Evolutionary conservation across 768 basidiomycete genomes (phyloP).

Genomic region (Grammothele lineata): DNA sequence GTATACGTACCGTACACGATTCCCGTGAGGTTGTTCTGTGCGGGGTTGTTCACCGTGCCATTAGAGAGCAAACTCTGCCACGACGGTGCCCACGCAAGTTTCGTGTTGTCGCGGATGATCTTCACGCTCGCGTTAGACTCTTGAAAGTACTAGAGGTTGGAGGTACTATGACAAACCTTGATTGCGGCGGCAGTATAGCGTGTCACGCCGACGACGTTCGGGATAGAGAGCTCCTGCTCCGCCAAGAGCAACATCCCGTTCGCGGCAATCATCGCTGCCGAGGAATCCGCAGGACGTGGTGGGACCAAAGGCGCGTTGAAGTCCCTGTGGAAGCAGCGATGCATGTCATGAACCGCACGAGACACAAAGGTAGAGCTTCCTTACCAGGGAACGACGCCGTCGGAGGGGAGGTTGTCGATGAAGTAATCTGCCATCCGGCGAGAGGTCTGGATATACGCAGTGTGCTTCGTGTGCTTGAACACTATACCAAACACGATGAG

Average conservation of each 20-base stretch:
- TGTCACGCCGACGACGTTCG: constrained; percentile 25
- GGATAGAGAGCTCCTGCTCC: constrained; percentile 32
- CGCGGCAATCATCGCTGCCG: constrained; percentile 61
- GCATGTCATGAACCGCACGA: not conserved
- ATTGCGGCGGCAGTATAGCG: constrained; percentile 49
- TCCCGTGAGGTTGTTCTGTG: constrained; percentile 51
- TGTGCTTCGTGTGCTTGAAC: constrained; percentile 49
- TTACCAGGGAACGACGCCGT: constrained; percentile 66
- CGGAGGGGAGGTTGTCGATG: constrained; percentile 50
- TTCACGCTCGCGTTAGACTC: too few relatives aligned
- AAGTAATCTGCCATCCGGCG: constrained; percentile 58
- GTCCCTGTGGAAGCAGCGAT: constrained; percentile 42
- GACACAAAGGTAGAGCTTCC: constrained; percentile 9
- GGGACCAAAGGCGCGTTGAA: constrained; percentile 63
- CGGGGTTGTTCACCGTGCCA: constrained; percentile 59
- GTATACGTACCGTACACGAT: constrained; percentile 53
- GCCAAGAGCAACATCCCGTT: constrained; percentile 58
- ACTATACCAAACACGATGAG: constrained; percentile 36
- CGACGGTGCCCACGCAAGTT: constrained; percentile 52
- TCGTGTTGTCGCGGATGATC: constrained; percentile 45
- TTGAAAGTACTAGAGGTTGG: not conserved
- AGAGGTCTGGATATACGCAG: constrained; percentile 57
- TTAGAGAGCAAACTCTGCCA: constrained; percentile 66
- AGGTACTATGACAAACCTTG: too few relatives aligned
- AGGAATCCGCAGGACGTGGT: constrained; percentile 62